A percentile compares a stretch with the other conserved stretches of the same genome.
Conservation (phyloP, 768 basidiomycete genomes). For the Pilatotrama ljubarskyi region DNA sequence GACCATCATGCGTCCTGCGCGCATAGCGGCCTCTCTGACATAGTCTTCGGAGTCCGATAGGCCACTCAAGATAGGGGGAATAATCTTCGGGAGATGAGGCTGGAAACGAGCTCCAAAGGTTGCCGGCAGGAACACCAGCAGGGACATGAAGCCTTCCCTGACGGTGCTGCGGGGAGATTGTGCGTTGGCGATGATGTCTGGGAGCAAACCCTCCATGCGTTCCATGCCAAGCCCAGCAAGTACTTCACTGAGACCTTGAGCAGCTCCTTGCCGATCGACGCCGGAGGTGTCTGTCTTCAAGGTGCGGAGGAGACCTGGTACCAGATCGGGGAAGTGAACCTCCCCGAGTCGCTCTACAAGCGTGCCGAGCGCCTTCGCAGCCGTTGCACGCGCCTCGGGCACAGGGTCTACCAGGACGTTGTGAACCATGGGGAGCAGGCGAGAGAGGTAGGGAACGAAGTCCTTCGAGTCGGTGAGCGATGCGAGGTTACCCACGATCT, state of each 20-base stretch:
- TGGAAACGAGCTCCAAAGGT: conserved; percentile 97
- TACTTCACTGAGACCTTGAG: conserved; percentile 95
- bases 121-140: conserved; percentile 91
- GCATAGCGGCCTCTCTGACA: conserved; percentile 96
- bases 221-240: conserved; percentile 98
- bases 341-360: conserved; percentile 97
- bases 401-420: conserved; percentile 94
- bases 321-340: conserved; percentile 91
- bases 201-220: conserved; percentile 87
- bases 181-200: conserved; percentile 91
- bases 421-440: conserved; percentile 88
- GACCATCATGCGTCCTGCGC: conserved; percentile 97
- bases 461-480: conserved; percentile 88
- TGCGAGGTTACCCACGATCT: conserved; percentile 96
- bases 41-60: conserved; percentile 92
- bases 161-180: conserved; percentile 88
- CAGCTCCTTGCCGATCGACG: conserved; percentile 96
- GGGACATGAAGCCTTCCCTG: conserved; percentile 97
- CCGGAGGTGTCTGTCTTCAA: conserved; percentile 92
- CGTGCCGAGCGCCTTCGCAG: conserved; percentile 93
- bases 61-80: conserved; percentile 88
- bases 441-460: conserved; percentile 91
- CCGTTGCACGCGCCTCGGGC: conserved; percentile 95
- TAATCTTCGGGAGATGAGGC: conserved; percentile 93
- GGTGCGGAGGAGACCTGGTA: conserved; percentile 83